Evolutionary conservation across 1,284 basidiomycete genomes (phyloP).

Genomic region (Porogramme epimiltina): DNA sequence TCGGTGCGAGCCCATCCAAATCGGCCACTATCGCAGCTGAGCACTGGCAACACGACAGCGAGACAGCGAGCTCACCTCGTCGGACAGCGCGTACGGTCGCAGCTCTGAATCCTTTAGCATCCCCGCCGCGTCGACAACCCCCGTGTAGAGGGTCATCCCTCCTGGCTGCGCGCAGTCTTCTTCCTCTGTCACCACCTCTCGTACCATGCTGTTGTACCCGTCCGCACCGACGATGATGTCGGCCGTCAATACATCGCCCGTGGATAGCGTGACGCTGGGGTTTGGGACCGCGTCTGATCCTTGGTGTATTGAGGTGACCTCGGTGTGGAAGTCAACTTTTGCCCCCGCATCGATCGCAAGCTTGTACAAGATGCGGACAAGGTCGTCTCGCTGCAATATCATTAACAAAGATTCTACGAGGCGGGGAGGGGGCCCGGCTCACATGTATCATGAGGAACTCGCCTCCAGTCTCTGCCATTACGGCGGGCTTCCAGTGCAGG

Average conservation of each 20-base stretch:
- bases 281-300: conserved; percentile 28
- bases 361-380: conserved; percentile 44
- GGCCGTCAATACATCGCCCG: conserved; percentile 38
- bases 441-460: conserved; percentile 46
- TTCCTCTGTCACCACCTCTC: conserved; percentile 28
- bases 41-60: not conserved
- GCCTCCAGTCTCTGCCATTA: conserved; percentile 55
- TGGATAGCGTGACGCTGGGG: conserved; percentile 35
- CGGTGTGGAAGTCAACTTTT: conserved; percentile 39
- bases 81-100: conserved; percentile 12
- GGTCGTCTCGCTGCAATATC: conserved; percentile 43
- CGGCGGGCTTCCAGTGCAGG: conserved; percentile 52
- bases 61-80: conserved; percentile 16
- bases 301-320: conserved; percentile 32
- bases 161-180: conserved; percentile 18
- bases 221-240: conserved; percentile 46
- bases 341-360: conserved; percentile 45
- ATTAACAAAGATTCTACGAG: not conserved
- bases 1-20: conserved; percentile 28
- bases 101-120: conserved; percentile 27
- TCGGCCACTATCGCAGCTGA: conserved; percentile 17
- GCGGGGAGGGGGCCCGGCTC: conserved; percentile 9
- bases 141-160: conserved; percentile 23
- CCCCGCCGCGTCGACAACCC: conserved; percentile 16
- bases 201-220: conserved; percentile 35